A percentile compares a stretch with the other conserved stretches of the same genome.
These are phyloP conservation scores for Amylostereum areolatum DNA, from an alignment of 1,284 basidiomycete species.

Conservation along the genomic window DNA sequence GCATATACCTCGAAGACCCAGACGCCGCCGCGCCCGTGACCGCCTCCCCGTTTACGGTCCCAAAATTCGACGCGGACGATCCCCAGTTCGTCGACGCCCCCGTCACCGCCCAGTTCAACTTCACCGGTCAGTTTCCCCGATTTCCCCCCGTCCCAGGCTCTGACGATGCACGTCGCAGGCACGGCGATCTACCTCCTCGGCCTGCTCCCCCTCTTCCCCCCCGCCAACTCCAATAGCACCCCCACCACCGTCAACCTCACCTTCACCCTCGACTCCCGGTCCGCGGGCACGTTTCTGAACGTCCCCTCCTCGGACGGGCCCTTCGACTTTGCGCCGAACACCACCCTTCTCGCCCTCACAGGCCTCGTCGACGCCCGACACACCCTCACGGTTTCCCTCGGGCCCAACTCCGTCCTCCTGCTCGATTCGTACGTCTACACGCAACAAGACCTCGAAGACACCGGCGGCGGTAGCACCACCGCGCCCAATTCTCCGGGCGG, in stretches of 20 bases:
- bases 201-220: conserved; percentile 21
- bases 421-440: conserved; percentile 46
- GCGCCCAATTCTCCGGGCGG: too few relatives aligned
- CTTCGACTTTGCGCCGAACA: conserved; percentile 20
- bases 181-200: conserved; percentile 27
- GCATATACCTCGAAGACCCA: conserved; percentile 1
- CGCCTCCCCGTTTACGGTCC: conserved; percentile 20
- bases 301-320: conserved; percentile 17
- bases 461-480: conserved; percentile 8
- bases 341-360: conserved; percentile 30
- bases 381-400: conserved; percentile 36
- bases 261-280: conserved; percentile 23
- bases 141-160: not conserved
- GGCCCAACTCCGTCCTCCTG: conserved; percentile 38
- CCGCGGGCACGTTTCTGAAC: conserved; percentile 24
- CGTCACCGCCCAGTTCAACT: conserved; percentile 40
- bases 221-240: conserved; percentile 23
- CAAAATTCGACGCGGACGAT: conserved; percentile 30
- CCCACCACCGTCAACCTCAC: conserved; percentile 28
- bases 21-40: conserved; percentile 4
- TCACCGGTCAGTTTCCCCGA: conserved; percentile 34
- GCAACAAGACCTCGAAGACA: conserved; percentile 13
- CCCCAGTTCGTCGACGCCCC: conserved; percentile 28
- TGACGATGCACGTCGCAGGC: conserved; percentile 16
- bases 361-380: conserved; percentile 35